A percentile compares a stretch with the other conserved stretches of the same genome.
These are phyloP conservation scores for Parastagonospora nodorum DNA, from an alignment of 2,329 filamentous ascomycete genomes.

Conservation along the genomic window DNA sequence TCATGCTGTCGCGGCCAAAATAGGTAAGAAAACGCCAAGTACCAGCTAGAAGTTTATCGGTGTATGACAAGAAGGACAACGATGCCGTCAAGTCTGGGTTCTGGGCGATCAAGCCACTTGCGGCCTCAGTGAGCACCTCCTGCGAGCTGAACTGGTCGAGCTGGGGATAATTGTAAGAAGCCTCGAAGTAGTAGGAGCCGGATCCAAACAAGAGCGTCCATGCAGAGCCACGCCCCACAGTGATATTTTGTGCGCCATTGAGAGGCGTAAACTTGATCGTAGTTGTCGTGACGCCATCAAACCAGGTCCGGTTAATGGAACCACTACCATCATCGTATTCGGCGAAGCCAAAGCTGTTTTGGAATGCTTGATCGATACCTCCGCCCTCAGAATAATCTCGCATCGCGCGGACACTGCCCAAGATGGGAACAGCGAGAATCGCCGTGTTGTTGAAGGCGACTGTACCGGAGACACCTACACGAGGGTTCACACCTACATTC, in stretches of 20 bases:
- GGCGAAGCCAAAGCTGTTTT: slow-evolving; percentile 57
- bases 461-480: slow-evolving; percentile 59
- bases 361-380: slow-evolving; percentile 58
- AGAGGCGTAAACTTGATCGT: slow-evolving; percentile 53
- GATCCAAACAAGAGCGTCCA: slow-evolving; percentile 54
- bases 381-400: slow-evolving; percentile 67
- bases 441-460: slow-evolving; percentile 65
- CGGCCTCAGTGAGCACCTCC: slow-evolving; percentile 57
- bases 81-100: slow-evolving; percentile 57
- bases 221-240: slow-evolving; percentile 29
- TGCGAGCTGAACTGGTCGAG: slow-evolving; percentile 58
- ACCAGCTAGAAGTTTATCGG: slow-evolving; percentile 65
- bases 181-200: slow-evolving; percentile 63
- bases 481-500: slow-evolving; percentile 41
- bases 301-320: slow-evolving; percentile 61
- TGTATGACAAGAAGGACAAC: slow-evolving; percentile 68
- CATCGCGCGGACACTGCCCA: slow-evolving; percentile 67
- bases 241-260: slow-evolving; percentile 23
- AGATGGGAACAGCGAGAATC: slow-evolving; percentile 59
- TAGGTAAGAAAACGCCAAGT: slow-evolving; percentile 71
- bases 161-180: slow-evolving; percentile 67
- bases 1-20: slow-evolving; percentile 69
- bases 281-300: slow-evolving; percentile 65
- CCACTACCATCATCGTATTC: slow-evolving; percentile 51
- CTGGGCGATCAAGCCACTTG: slow-evolving; percentile 53